Evolutionary conservation across 148 eudicot genomes (phyloP), one percentile per base, ranked within the genome.

Genomic region (Agrostemma githago): DNA sequence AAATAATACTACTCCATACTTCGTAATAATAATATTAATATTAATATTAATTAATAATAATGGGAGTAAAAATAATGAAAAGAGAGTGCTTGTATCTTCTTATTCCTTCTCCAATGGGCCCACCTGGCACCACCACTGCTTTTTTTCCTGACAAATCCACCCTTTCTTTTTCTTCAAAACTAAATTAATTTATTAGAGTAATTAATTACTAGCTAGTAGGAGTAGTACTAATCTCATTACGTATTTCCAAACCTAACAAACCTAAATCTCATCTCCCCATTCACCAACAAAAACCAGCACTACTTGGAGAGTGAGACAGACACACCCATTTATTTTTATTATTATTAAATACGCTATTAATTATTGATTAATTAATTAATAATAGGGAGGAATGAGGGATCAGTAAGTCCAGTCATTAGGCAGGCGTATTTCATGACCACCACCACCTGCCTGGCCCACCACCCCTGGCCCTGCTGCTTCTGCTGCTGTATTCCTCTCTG

Each of bases 341-440:
- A 20, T 44, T 46, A 68, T 68, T 21, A 48, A 43, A 43, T 43
- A 43, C 2, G 8, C 8, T 4, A 43, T 4, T 43, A 43, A 43
- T 43, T 43, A 43, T 43, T 43, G 2, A 43, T 43, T 4, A 4
- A 43, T 7, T 7, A 5, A 19, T 20, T n/a, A 4, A 53, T 53
- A 44, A 21, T 51, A 63, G 48, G n/a, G n/a, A 17, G 37, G 5
- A 19, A 4, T 19, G 38, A 7, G 0, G 4, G 4, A 42, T 75
- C 21, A 80, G 66, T 80, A 80, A 61, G 83, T 76, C 83, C 83
- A 80, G 63, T 80, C 83, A 60, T 20, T 80, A 20, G 79, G 83
- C 20, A 80, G 83, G 41, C 73, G 63, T 19, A 76, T 68, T 40
- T 76, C 83, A 26, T 75, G 82, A 6, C 78, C 85, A 26, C 34